phyloP scores from a whole-genome alignment of 1,284 basidiomycete species.

The Peniophora sp. region DNA sequence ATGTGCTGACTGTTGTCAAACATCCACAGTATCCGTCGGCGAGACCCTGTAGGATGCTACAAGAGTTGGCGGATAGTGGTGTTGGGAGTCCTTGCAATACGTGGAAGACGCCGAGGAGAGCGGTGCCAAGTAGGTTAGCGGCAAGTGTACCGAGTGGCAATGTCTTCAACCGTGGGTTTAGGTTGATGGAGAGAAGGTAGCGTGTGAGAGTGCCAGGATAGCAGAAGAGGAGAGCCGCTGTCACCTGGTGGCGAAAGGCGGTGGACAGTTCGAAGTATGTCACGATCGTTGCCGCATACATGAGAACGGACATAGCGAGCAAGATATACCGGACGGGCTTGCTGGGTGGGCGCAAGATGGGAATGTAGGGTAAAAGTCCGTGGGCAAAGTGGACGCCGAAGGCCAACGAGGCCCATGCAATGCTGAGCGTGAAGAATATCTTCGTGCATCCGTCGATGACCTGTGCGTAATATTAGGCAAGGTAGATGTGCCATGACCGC shows the following conservation, averaged over 20 bases:
- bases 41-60: constrained; percentile 73
- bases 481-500: constrained; percentile 1
- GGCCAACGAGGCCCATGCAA: constrained; percentile 58
- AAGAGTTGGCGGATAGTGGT: constrained; percentile 44
- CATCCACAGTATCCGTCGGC: constrained; percentile 93
- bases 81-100: constrained; percentile 54
- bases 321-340: constrained; percentile 35
- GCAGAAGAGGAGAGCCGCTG: constrained; percentile 84
- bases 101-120: constrained; percentile 65
- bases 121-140: constrained; percentile 81
- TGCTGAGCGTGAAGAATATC: constrained; percentile 69
- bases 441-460: constrained; percentile 82
- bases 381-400: constrained; percentile 53
- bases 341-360: constrained; percentile 30
- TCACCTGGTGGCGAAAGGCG: constrained; percentile 72
- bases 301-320: constrained; percentile 40
- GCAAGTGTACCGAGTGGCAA: constrained; percentile 86
- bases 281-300: constrained; percentile 63
- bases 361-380: constrained; percentile 31
- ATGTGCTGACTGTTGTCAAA: constrained; percentile 91
- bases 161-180: constrained; percentile 59
- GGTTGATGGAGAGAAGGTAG: constrained; percentile 65
- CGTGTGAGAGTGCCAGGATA: constrained; percentile 87
- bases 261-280: constrained; percentile 71
- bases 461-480: constrained; percentile 31